Percentiles rank a stretch among this genome's conserved stretches.
Conservation (phyloP, 2,329 filamentous ascomycete species). For the Plenodomus lindquistii region DNA sequence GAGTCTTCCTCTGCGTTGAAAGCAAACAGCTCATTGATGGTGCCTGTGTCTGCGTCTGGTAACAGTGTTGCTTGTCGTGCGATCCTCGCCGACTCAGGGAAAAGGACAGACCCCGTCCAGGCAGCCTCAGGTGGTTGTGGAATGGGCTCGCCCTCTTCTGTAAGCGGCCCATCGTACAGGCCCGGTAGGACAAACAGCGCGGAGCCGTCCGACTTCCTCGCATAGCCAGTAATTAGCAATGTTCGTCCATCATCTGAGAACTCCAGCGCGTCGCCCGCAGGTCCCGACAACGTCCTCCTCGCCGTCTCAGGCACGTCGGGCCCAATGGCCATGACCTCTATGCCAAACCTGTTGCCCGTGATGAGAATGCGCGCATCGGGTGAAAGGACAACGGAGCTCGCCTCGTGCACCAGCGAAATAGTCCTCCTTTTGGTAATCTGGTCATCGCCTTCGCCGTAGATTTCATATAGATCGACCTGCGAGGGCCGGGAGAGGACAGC, state of each 20-base stretch:
- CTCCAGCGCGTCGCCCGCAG: conserved; percentile 42
- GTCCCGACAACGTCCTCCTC: conserved; percentile 41
- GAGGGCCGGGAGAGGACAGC: conserved; percentile 81
- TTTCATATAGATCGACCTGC: conserved; percentile 83
- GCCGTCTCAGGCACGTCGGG: conserved; percentile 55
- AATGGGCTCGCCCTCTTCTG: conserved; percentile 46
- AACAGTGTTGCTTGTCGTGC: conserved; percentile 46
- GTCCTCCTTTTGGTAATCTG: conserved; percentile 71
- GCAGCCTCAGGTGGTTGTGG: conserved; percentile 41
- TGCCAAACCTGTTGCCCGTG: conserved; percentile 83
- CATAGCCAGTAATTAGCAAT: conserved; percentile 44
- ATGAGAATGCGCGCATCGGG: conserved; percentile 81
- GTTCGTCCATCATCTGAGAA: conserved; percentile 48
- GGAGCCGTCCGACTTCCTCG: conserved; percentile 40
- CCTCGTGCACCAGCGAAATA: conserved; percentile 76
- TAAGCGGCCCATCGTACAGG: conserved; percentile 45
- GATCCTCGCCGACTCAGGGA: conserved; percentile 44
- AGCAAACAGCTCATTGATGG: conserved; percentile 47
- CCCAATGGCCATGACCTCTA: conserved; percentile 79
- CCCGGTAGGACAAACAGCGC: conserved; percentile 46
- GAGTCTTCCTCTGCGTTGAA: conserved; percentile 47
- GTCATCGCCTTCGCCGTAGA: conserved; percentile 51
- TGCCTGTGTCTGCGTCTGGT: conserved; percentile 43
- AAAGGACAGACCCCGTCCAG: conserved; percentile 48
- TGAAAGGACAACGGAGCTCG: conserved; percentile 77